Conservation (phyloP, 306 rosid species). For the Begonia loranthoides region DNA sequence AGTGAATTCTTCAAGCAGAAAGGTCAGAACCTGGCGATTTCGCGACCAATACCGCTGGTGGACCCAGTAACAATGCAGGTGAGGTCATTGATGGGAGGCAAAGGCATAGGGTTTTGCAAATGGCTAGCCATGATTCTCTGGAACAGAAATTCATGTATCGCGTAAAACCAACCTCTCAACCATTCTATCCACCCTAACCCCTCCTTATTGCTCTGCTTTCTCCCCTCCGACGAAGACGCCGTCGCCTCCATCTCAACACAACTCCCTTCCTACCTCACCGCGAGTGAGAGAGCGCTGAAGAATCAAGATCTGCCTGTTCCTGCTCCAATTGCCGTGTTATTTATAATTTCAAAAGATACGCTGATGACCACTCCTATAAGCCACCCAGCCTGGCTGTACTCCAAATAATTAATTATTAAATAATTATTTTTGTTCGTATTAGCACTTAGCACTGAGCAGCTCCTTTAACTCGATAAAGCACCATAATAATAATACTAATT, state of each 20-base stretch:
- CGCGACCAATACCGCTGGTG: conserved; percentile 92
- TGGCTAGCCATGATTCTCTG: conserved; percentile 86
- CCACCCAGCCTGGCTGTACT: no score
- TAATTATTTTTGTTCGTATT: no score
- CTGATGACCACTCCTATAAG: no score
- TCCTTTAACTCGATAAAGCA: no score
- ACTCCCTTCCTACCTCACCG: not conserved
- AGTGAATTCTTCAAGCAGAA: no score
- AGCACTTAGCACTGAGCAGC: no score
- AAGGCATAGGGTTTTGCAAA: conserved; percentile 71
- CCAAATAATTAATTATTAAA: no score
- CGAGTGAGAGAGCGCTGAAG: not conserved
- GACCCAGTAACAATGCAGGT: conserved; percentile 91
- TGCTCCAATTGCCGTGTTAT: not conserved
- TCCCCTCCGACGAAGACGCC: not conserved
- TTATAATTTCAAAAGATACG: no score
- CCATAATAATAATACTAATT: no score
- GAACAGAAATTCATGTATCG: conserved; percentile 62
- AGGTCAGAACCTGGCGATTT: conserved; percentile 63
- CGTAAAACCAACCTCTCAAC: conserved; percentile 59
- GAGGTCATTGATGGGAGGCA: conserved; percentile 69
- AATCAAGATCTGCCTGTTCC: not conserved
- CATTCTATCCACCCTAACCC: conserved; percentile 86
- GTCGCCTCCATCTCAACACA: not conserved
- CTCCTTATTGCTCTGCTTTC: conserved; percentile 17